Conservation (phyloP, 2,329 filamentous ascomycete species). For the Phyllosticta paracitricarpa region DNA sequence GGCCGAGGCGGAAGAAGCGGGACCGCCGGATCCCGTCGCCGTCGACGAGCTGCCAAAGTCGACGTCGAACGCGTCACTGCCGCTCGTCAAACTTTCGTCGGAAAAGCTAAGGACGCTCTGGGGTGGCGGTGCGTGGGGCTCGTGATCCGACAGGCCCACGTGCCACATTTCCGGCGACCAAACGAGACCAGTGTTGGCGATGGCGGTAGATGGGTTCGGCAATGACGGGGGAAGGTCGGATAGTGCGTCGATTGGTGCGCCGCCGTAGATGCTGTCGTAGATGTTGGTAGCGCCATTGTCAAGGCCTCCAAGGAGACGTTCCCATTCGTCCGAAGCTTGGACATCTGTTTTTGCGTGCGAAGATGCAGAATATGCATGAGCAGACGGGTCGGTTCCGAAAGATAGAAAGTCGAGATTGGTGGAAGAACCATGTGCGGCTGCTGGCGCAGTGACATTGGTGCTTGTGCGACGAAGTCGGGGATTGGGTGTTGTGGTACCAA, state of each 20-base stretch:
- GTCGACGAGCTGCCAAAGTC: conserved; percentile 15
- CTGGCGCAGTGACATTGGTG: not conserved
- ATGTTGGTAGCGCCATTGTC: conserved; percentile 73
- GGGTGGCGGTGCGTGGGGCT: conserved; percentile 22
- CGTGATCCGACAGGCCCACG: conserved; percentile 19
- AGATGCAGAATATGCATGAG: conserved; percentile 17
- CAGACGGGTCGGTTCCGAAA: conserved; percentile 31
- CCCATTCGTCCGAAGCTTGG: conserved; percentile 62
- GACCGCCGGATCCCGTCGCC: not conserved
- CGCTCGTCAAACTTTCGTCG: conserved; percentile 49
- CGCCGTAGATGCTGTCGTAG: conserved; percentile 74
- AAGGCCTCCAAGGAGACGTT: conserved; percentile 67
- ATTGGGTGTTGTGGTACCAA: conserved; percentile 21
- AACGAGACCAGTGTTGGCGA: conserved; percentile 20
- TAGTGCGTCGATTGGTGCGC: conserved; percentile 38
- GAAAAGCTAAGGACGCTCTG: conserved; percentile 51
- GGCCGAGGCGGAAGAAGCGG: not conserved
- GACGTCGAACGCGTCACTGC: conserved; percentile 34
- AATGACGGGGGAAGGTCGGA: conserved; percentile 20
- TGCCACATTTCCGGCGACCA: conserved; percentile 30
- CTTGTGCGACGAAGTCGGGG: conserved; percentile 27
- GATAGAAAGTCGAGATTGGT: conserved; percentile 40
- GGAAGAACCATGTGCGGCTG: conserved; percentile 15
- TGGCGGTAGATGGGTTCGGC: conserved; percentile 15
- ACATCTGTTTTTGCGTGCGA: conserved; percentile 33